phyloP scores from a whole-genome alignment of 2,329 filamentous ascomycete genomes.

The Fusarium guadeloupense region DNA sequence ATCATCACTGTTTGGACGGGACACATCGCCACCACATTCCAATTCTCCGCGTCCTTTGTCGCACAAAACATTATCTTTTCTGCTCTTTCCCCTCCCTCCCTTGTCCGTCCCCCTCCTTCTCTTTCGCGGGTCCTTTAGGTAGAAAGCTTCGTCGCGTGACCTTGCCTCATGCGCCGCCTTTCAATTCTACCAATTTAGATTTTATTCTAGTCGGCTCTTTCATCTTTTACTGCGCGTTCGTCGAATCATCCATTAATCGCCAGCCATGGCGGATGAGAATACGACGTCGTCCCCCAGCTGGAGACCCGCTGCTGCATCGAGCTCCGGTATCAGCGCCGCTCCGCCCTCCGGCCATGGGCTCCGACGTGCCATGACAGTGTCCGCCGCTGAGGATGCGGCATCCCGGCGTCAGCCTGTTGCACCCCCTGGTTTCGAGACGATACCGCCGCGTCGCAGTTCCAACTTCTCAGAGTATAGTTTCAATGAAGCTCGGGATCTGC shows the following conservation, averaged over 20 bases:
- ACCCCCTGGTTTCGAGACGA: constrained; percentile 41
- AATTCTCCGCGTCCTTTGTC: constrained; percentile 13
- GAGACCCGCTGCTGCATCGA: constrained; percentile 44
- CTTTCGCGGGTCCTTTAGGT: background rate
- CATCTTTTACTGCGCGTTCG: background rate
- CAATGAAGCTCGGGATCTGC: constrained; percentile 73
- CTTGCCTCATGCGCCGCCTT: constrained; percentile 11
- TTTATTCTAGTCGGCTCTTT: constrained; percentile 1
- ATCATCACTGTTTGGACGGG: constrained; percentile 4
- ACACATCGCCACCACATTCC: constrained; percentile 35
- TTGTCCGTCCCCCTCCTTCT: constrained; percentile 2
- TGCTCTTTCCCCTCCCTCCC: background rate
- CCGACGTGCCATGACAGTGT: constrained; percentile 54
- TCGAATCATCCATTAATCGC: constrained; percentile 12
- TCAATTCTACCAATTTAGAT: background rate
- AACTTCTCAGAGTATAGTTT: constrained; percentile 80
- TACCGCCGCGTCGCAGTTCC: constrained; percentile 73
- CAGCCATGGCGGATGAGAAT: constrained; percentile 33
- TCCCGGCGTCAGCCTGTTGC: constrained; percentile 19
- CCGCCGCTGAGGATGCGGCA: constrained; percentile 40
- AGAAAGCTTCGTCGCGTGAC: constrained; percentile 34
- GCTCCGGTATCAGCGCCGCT: constrained; percentile 34
- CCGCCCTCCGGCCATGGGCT: constrained; percentile 49
- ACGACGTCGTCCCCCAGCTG: constrained; percentile 17
- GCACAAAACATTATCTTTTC: constrained; percentile 15